Conservation (phyloP, 257 asterid species). For the Leonotis leonurus region DNA sequence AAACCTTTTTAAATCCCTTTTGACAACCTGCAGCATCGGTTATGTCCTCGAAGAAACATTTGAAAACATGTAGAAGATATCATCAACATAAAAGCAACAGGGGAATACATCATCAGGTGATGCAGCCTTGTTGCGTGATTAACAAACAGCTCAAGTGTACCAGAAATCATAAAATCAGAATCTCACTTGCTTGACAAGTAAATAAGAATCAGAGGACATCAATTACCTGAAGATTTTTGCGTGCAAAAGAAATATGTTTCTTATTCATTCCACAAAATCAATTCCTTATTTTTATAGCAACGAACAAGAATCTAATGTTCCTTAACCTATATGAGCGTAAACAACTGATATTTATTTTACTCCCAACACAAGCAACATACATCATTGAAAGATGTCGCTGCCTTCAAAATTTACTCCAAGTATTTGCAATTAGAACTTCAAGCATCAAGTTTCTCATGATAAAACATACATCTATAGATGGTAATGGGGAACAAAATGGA, state of each 20-base stretch:
- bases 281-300: too few relatives aligned
- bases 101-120: not conserved
- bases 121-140: too few relatives aligned
- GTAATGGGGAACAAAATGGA: not conserved
- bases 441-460: not conserved
- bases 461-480: not conserved
- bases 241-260: too few relatives aligned
- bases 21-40: slow-evolving; percentile 88
- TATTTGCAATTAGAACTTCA: not conserved
- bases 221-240: too few relatives aligned
- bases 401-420: not conserved
- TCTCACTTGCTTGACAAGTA: too few relatives aligned
- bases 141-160: too few relatives aligned
- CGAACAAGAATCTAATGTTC: too few relatives aligned
- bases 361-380: not conserved
- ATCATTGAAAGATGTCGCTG: not conserved
- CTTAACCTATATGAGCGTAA: too few relatives aligned
- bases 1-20: slow-evolving; percentile 85
- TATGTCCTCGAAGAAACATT: slow-evolving; percentile 50
- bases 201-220: too few relatives aligned
- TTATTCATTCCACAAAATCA: too few relatives aligned
- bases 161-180: too few relatives aligned
- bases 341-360: too few relatives aligned
- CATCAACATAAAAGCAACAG: slow-evolving; percentile 4
- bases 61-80: slow-evolving; percentile 57